phyloP scores from a whole-genome alignment of 257 asterid genomes.

The Lycium barbarum region DNA sequence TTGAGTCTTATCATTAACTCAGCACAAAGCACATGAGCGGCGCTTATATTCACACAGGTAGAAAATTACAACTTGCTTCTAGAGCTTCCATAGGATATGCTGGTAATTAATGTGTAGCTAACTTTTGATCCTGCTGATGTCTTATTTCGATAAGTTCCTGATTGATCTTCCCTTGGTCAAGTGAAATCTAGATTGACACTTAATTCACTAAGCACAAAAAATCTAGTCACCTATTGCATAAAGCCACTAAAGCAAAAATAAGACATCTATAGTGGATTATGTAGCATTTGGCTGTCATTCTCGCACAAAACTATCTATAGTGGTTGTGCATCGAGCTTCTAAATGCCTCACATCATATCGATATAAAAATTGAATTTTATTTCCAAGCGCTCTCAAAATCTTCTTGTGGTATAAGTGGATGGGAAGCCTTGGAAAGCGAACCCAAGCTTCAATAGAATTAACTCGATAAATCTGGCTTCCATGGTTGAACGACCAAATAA shows the following conservation, averaged over 20 bases:
- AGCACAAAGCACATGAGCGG: constrained; percentile 1
- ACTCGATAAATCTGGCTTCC: too few relatives aligned
- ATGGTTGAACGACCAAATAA: too few relatives aligned
- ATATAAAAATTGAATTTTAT: neutral
- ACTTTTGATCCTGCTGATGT: constrained; percentile 9
- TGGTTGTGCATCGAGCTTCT: neutral
- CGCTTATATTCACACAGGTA: neutral
- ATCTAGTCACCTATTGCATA: constrained; percentile 6
- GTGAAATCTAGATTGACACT: constrained; percentile 5
- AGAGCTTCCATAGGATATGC: constrained; percentile 11
- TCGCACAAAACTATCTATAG: neutral
- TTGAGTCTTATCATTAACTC: constrained; percentile 3
- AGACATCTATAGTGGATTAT: neutral
- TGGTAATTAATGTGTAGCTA: neutral
- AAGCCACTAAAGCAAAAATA: constrained; percentile 12
- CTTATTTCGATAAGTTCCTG: neutral
- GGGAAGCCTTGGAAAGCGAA: neutral
- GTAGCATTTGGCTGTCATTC: neutral
- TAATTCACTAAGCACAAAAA: neutral
- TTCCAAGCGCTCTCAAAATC: neutral
- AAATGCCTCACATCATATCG: neutral
- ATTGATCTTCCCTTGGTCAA: constrained; percentile 7
- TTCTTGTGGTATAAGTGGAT: too few relatives aligned
- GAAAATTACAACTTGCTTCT: neutral
- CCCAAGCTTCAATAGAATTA: neutral